Percentiles rank a stretch among this genome's conserved stretches.
Conservation (phyloP, 2,329 filamentous ascomycete species). For the Lizonia empirigonia region DNA sequence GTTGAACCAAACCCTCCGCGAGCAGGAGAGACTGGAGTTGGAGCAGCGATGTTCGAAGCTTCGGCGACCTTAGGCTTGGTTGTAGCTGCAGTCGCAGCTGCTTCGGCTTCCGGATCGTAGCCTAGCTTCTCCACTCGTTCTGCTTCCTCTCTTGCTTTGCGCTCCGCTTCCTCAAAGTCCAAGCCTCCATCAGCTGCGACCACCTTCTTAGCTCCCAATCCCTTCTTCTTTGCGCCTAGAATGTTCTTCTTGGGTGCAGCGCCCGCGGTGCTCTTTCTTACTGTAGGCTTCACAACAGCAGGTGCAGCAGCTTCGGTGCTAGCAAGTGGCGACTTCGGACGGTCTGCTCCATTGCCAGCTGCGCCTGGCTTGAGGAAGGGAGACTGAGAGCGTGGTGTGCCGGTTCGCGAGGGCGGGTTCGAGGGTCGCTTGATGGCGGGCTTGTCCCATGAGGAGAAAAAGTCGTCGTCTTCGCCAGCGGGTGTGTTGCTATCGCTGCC, state of each 20-base stretch:
- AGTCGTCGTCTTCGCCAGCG: conserved; percentile 88
- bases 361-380: conserved; percentile 79
- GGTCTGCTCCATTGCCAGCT: conserved; percentile 66
- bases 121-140: conserved; percentile 94
- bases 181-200: conserved; percentile 68
- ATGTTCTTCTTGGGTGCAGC: conserved; percentile 81
- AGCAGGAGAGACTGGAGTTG: conserved; percentile 74
- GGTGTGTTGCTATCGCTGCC: conserved; percentile 72
- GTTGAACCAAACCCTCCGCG: conserved; percentile 68
- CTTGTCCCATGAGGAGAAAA: conserved; percentile 99
- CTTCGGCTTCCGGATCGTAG: conserved; percentile 89
- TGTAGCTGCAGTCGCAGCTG: conserved; percentile 45
- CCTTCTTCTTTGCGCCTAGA: conserved; percentile 74
- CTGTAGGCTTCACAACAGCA: conserved; percentile 69
- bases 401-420: conserved; percentile 87
- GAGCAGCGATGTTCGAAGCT: conserved; percentile 68
- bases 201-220: conserved; percentile 73
- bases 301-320: conserved; percentile 58
- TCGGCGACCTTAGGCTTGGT: conserved; percentile 53
- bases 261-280: conserved; percentile 72
- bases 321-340: conserved; percentile 80
- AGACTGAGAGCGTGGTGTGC: conserved; percentile 83
- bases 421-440: conserved; percentile 95
- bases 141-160: conserved; percentile 95
- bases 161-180: conserved; percentile 97